Percentiles rank a stretch among this genome's conserved stretches.
phyloP scores from a whole-genome alignment of 768 basidiomycete species.

The Tylopilus sp. region DNA sequence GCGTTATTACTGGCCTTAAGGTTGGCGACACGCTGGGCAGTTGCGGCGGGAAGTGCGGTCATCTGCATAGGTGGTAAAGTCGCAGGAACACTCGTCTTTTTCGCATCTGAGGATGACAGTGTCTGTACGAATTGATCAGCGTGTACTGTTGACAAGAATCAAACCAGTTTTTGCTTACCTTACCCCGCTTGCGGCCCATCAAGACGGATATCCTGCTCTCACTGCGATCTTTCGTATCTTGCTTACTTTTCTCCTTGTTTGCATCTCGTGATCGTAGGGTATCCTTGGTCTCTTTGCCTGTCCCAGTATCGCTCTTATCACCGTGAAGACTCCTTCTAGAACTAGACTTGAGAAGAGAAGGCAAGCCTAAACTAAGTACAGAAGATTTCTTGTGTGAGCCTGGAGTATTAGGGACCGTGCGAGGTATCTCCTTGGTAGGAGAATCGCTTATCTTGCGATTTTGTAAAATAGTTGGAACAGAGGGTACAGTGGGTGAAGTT shows the following conservation, averaged over 20 bases:
- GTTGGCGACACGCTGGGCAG: constrained; percentile 81
- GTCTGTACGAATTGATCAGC: constrained; percentile 49
- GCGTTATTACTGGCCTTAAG: constrained; percentile 57
- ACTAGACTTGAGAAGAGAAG: constrained; percentile 81
- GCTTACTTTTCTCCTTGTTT: constrained; percentile 58
- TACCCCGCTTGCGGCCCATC: constrained; percentile 87
- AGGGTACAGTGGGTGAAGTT: constrained; percentile 52
- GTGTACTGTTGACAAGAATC: not conserved
- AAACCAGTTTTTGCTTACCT: constrained; percentile 50
- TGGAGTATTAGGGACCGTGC: constrained; percentile 52
- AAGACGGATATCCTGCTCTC: constrained; percentile 86
- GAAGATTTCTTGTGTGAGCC: constrained; percentile 77
- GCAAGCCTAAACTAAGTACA: constrained; percentile 75
- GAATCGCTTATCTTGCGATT: constrained; percentile 45
- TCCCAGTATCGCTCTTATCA: constrained; percentile 39
- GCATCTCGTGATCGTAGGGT: constrained; percentile 38
- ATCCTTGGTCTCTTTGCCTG: constrained; percentile 55
- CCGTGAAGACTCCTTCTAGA: constrained; percentile 78
- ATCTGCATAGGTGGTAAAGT: constrained; percentile 90
- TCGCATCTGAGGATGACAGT: constrained; percentile 75
- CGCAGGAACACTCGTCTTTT: constrained; percentile 66
- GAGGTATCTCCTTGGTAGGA: constrained; percentile 51
- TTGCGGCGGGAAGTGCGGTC: constrained; percentile 73
- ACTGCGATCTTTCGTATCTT: constrained; percentile 79
- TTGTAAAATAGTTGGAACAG: constrained; percentile 40